phyloP scores from a whole-genome alignment of 495 filamentous ascomycete genomes.

The Xanthoparmelia taractica region DNA sequence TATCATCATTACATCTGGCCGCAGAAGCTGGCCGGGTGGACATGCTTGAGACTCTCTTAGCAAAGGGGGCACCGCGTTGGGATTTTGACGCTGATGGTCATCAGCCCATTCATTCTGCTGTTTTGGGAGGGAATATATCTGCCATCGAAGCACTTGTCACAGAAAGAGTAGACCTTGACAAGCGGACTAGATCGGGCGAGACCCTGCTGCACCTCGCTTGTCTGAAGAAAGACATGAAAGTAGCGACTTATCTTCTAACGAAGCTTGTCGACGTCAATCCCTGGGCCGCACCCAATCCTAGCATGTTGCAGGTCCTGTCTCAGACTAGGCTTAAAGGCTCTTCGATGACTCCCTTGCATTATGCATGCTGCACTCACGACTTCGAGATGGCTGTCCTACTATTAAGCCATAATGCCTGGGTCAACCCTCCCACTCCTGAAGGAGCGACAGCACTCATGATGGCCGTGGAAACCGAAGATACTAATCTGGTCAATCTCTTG shows the following conservation, averaged over 20 bases:
- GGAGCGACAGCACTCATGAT: conserved; percentile 23
- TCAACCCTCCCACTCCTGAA: conserved; percentile 20
- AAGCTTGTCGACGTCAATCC: conserved; percentile 19
- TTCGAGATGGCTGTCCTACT: conserved; percentile 18
- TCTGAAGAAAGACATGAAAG: conserved; percentile 11
- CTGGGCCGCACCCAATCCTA: conserved; percentile 12
- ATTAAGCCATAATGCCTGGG: conserved; percentile 15
- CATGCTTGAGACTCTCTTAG: conserved; percentile 11
- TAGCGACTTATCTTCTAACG: conserved; percentile 17
- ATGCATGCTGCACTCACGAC: conserved; percentile 14
- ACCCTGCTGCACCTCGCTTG: conserved; percentile 20
- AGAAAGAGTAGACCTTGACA: conserved; percentile 14
- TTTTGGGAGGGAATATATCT: conserved; percentile 2
- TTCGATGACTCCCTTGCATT: conserved; percentile 21
- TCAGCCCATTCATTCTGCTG: conserved; percentile 19
- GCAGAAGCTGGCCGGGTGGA: conserved; percentile 10
- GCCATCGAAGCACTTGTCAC: conserved; percentile 9
- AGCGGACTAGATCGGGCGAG: conserved; percentile 16
- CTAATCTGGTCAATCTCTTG: conserved; percentile 18
- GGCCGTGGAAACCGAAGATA: conserved; percentile 20
- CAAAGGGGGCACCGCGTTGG: conserved; percentile 7
- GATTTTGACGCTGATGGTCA: conserved; percentile 13
- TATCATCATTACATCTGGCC: conserved; percentile 19
- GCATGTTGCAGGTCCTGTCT: neutral
- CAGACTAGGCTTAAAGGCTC: conserved; percentile 1